Evolutionary conservation across 225 moss, liverwort and hornwort species (phyloP).

Genomic region (Asterella californica): DNA sequence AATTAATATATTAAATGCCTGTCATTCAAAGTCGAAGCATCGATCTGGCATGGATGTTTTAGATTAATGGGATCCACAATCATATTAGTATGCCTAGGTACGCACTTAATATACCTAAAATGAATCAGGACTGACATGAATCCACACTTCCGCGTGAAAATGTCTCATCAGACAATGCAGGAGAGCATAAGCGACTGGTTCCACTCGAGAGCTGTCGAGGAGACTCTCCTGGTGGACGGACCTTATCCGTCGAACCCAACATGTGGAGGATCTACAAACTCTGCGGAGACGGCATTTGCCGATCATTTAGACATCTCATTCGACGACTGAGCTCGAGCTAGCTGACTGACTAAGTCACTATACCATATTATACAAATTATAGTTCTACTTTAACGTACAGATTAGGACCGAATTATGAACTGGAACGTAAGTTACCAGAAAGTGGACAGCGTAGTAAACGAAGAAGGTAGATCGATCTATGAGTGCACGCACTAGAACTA

Average conservation of each 20-base stretch:
- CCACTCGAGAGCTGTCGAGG: background rate
- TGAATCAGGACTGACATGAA: background rate
- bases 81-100: background rate
- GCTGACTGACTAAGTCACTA: too few relatives aligned
- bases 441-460: background rate
- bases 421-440: background rate
- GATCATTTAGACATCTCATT: background rate
- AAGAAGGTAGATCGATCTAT: background rate
- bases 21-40: background rate
- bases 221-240: background rate
- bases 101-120: background rate
- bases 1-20: background rate
- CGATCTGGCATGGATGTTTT: background rate
- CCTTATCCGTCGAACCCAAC: slow-evolving; percentile 19
- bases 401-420: background rate
- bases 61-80: too few relatives aligned
- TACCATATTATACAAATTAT: too few relatives aligned
- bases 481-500: background rate
- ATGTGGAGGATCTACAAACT: background rate
- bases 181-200: slow-evolving; percentile 21
- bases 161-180: slow-evolving; percentile 11
- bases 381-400: too few relatives aligned
- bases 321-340: background rate
- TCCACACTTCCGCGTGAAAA: background rate
- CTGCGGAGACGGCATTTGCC: background rate